Conservation (phyloP, 2,329 filamentous ascomycete genomes). For the Achaetomium macrosporum region DNA sequence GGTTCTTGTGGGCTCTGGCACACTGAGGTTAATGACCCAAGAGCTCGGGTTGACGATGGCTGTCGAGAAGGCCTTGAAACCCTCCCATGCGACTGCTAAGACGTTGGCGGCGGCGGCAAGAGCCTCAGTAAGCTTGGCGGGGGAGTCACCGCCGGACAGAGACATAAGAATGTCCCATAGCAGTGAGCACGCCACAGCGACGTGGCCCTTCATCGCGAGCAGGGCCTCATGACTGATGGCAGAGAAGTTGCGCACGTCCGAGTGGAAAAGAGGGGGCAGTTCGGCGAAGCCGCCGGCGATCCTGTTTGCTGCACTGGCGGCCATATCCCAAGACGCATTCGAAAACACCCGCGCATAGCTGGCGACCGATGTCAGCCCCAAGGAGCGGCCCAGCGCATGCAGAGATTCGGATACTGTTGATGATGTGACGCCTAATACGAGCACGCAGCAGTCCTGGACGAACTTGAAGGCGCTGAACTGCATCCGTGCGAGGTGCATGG, state of each 20-base stretch:
- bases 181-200: slow-evolving; percentile 37
- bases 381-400: slow-evolving; percentile 30
- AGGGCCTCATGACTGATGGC: slow-evolving; percentile 68
- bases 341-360: slow-evolving; percentile 13
- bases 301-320: slow-evolving; percentile 39
- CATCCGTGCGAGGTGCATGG: slow-evolving; percentile 67
- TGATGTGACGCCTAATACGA: slow-evolving; percentile 52
- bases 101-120: slow-evolving; percentile 22
- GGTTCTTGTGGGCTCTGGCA: slow-evolving; percentile 32
- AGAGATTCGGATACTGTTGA: slow-evolving; percentile 32
- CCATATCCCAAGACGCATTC: slow-evolving; percentile 37
- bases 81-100: slow-evolving; percentile 21
- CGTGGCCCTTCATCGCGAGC: slow-evolving; percentile 50
- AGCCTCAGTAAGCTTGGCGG: slow-evolving; percentile 26
- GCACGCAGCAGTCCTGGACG: slow-evolving; percentile 68
- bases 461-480: slow-evolving; percentile 71
- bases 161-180: slow-evolving; percentile 38
- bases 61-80: slow-evolving; percentile 30
- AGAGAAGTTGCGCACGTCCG: slow-evolving; percentile 71
- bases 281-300: slow-evolving; percentile 48
- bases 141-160: slow-evolving; percentile 40
- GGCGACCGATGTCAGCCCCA: slow-evolving; percentile 8
- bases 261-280: slow-evolving; percentile 43
- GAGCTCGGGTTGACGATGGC: slow-evolving; percentile 42
- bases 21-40: slow-evolving; percentile 54